These are phyloP conservation scores for Gaeumannomyces sp. DNA, from an alignment of 2,329 filamentous ascomycete genomes.

Conservation along the genomic window DNA sequence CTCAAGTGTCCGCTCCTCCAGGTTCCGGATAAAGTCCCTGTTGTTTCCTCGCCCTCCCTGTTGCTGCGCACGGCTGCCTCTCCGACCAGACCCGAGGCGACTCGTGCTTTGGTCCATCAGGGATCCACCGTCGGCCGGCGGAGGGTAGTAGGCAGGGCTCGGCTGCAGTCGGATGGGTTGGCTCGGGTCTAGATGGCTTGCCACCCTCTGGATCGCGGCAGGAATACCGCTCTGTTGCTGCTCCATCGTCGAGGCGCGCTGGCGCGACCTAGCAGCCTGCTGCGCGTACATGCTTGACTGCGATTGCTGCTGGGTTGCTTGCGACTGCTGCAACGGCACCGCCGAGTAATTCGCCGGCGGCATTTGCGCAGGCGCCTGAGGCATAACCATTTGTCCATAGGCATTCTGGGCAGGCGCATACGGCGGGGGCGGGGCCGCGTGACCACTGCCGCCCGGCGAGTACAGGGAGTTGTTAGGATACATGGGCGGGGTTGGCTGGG, in stretches of 20 bases:
- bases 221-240: conserved; percentile 91
- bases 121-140: conserved; percentile 75
- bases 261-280: conserved; percentile 62
- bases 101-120: conserved; percentile 50
- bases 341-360: conserved; percentile 56
- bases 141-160: conserved; percentile 94
- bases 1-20: conserved; percentile 91
- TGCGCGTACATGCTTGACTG: conserved; percentile 53
- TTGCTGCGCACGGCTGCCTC: conserved; percentile 63
- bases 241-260: conserved; percentile 94
- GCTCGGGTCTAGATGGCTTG: conserved; percentile 90
- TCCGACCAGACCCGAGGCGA: conserved; percentile 51
- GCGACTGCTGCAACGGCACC: conserved; percentile 22
- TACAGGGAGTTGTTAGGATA: conserved; percentile 85
- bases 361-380: conserved; percentile 60
- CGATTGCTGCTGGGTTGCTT: conserved; percentile 1
- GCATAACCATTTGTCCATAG: conserved; percentile 70
- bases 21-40: conserved; percentile 86
- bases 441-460: conserved; percentile 45
- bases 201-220: conserved; percentile 85
- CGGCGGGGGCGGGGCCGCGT: conserved; percentile 62
- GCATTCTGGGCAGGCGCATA: conserved; percentile 68
- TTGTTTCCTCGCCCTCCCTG: conserved; percentile 54
- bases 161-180: conserved; percentile 91
- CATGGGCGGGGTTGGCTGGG: conserved; percentile 53